Percentiles rank a stretch among this genome's conserved stretches.
Conservation (phyloP, 2,329 filamentous ascomycete species). For the Penicillium sp. region DNA sequence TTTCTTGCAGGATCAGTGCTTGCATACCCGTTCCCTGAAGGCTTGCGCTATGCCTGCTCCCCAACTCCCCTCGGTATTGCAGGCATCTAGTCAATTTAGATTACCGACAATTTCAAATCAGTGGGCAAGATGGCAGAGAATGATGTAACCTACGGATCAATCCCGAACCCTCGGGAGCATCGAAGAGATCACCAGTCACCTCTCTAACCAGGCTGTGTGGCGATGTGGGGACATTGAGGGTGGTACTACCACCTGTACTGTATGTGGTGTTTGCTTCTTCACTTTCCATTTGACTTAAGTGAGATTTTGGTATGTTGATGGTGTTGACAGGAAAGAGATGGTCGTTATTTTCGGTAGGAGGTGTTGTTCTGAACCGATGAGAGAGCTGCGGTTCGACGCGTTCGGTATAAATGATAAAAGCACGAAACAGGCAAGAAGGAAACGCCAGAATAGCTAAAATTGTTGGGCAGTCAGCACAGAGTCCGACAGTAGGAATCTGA, state of each 20-base stretch:
- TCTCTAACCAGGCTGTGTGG: constrained; percentile 29
- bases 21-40: constrained; percentile 49
- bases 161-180: constrained; percentile 53
- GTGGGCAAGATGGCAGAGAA: neutral
- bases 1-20: neutral
- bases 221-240: neutral
- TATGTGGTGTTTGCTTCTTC: neutral
- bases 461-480: neutral
- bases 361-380: neutral
- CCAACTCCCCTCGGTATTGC: constrained; percentile 62
- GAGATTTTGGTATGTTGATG: neutral
- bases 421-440: neutral
- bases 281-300: neutral
- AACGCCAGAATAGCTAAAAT: neutral
- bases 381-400: neutral
- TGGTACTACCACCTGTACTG: neutral
- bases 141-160: constrained; percentile 51
- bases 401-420: neutral
- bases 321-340: too few species aligned
- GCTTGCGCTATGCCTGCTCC: constrained; percentile 60
- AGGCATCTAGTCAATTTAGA: constrained; percentile 52
- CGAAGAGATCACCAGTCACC: constrained; percentile 55
- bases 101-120: neutral
- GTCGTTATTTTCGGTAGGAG: neutral
- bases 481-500: neutral